phyloP scores from a whole-genome alignment of 768 basidiomycete genomes.

The Mycena vulgaris region DNA sequence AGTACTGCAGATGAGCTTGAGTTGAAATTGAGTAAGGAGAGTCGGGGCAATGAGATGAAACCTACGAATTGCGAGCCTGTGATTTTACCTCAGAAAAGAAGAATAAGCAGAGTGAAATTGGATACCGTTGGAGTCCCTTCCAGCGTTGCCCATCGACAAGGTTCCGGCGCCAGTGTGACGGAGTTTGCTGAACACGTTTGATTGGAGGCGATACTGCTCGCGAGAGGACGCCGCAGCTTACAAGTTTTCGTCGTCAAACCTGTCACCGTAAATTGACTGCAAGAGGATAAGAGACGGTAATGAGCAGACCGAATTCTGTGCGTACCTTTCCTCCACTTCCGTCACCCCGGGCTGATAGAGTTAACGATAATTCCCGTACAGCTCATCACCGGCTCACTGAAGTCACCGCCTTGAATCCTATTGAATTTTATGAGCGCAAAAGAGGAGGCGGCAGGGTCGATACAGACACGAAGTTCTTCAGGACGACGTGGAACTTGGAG shows the following conservation, averaged over 20 bases:
- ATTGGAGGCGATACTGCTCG: constrained; percentile 11
- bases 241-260: constrained; percentile 98
- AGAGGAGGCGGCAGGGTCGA: not conserved
- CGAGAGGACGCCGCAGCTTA: constrained; percentile 55
- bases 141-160: constrained; percentile 96
- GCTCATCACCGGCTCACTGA: constrained; percentile 72
- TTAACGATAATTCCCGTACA: not conserved
- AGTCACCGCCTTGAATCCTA: constrained; percentile 99
- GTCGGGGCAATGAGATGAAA: constrained; percentile 12
- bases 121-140: constrained; percentile 92
- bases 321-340: constrained; percentile 92
- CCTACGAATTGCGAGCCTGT: constrained; percentile 90
- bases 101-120: constrained; percentile 6
- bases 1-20: constrained; percentile 95
- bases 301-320: not conserved
- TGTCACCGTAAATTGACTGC: constrained; percentile 91
- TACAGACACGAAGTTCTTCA: constrained; percentile 91
- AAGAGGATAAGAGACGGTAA: constrained; percentile 18
- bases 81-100: not conserved
- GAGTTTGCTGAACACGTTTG: constrained; percentile 81
- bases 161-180: constrained; percentile 91
- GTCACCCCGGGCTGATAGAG: constrained; percentile 76
- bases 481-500: constrained; percentile 96
- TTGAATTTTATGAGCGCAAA: constrained; percentile 2
- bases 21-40: constrained; percentile 26